Percentiles rank a stretch among this genome's conserved stretches.
Conservation (phyloP, 2,329 filamentous ascomycete species). For the Fusarium dimerum region DNA sequence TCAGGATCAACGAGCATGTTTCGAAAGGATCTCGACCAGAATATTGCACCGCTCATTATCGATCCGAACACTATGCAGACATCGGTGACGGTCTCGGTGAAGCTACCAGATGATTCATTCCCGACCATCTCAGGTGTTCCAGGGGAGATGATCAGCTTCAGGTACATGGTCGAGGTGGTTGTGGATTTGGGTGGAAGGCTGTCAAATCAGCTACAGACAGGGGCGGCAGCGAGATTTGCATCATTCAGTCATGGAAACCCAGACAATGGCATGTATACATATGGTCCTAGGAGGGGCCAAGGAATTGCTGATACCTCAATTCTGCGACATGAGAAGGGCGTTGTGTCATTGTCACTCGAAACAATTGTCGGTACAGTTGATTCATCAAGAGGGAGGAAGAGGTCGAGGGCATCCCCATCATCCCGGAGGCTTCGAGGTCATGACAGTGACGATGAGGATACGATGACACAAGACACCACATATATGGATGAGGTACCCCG, state of each 20-base stretch:
- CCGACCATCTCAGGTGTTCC: slow-evolving; percentile 89
- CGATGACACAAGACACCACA: slow-evolving; percentile 20
- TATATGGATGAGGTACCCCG: slow-evolving; percentile 24
- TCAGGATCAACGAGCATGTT: slow-evolving; percentile 90
- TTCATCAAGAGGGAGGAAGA: slow-evolving; percentile 49
- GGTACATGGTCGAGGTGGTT: slow-evolving; percentile 90
- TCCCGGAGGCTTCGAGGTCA: slow-evolving; percentile 30
- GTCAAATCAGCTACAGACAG: slow-evolving; percentile 68
- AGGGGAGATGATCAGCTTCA: slow-evolving; percentile 92
- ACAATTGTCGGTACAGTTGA: slow-evolving; percentile 85
- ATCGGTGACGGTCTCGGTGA: slow-evolving; percentile 78
- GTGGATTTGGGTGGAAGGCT: slow-evolving; percentile 89
- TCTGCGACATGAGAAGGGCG: slow-evolving; percentile 84
- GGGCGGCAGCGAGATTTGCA: slow-evolving; percentile 47
- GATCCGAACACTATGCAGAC: slow-evolving; percentile 78
- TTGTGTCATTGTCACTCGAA: slow-evolving; percentile 86
- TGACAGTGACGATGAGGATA: slow-evolving; percentile 36
- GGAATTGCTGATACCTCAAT: slow-evolving; percentile 86
- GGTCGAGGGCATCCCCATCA: slow-evolving; percentile 24
- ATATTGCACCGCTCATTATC: slow-evolving; percentile 84
- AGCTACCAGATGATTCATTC: slow-evolving; percentile 87
- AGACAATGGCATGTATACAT: slow-evolving; percentile 30
- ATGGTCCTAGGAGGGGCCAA: slow-evolving; percentile 41
- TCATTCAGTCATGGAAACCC: slow-evolving; percentile 29
- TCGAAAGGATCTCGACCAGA: slow-evolving; percentile 89